These are phyloP conservation scores for Beauveria sp. DNA, from an alignment of 2,329 filamentous ascomycete species.

Conservation along the genomic window DNA sequence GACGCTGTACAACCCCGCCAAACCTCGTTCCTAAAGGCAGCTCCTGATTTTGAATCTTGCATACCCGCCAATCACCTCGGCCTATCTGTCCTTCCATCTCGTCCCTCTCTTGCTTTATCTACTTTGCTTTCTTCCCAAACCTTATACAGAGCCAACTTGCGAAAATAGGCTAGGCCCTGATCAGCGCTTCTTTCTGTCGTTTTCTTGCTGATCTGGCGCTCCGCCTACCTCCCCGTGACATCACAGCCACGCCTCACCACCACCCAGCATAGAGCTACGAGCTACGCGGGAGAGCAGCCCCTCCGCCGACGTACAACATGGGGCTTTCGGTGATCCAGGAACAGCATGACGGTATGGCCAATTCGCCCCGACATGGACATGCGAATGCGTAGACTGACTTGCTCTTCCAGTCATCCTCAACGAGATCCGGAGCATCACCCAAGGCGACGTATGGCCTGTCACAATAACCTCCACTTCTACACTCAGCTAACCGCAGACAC, in stretches of 20 bases:
- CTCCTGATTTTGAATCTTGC: slow-evolving; percentile 10
- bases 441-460: slow-evolving; percentile 58
- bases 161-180: not conserved
- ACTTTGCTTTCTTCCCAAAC: not conserved
- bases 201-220: not conserved
- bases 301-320: slow-evolving; percentile 49
- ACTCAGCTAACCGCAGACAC: not conserved
- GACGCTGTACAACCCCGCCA: slow-evolving; percentile 1
- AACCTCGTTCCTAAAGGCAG: not conserved
- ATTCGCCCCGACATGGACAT: not conserved
- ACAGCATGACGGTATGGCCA: slow-evolving; percentile 48
- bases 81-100: not conserved
- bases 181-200: not conserved
- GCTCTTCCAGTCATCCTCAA: slow-evolving; percentile 26
- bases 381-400: slow-evolving; percentile 15
- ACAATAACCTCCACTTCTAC: not conserved
- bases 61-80: slow-evolving; percentile 6
- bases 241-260: not conserved
- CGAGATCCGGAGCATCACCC: slow-evolving; percentile 66
- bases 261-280: not conserved
- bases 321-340: slow-evolving; percentile 76
- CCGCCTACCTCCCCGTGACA: slow-evolving; percentile 1
- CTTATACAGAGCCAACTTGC: not conserved
- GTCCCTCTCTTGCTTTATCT: not conserved
- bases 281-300: not conserved